These are phyloP conservation scores for Alnus glutinosa DNA, from an alignment of 306 rosid genomes.

Conservation along the genomic window DNA sequence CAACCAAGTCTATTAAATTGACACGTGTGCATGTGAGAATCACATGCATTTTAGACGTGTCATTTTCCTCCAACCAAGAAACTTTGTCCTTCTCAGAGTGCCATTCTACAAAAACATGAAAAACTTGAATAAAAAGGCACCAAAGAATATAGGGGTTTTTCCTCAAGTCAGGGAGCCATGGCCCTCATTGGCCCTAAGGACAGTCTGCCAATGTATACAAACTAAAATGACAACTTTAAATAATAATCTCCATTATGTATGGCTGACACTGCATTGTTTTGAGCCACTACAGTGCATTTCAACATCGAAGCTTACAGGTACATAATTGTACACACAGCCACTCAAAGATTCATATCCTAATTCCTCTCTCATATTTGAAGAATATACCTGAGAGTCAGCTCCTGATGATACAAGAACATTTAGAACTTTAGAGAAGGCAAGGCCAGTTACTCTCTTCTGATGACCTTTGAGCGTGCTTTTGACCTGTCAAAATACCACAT, in stretches of 20 bases:
- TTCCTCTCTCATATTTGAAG: conserved; percentile 15
- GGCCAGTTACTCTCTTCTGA: conserved; percentile 96
- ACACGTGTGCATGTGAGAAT: too few relatives aligned
- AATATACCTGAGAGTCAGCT: conserved; percentile 91
- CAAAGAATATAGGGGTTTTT: too few relatives aligned
- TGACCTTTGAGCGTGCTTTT: conserved; percentile 91
- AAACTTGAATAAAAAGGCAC: background rate
- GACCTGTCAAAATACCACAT: conserved; percentile 46
- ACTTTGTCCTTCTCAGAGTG: too few relatives aligned
- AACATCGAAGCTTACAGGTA: background rate
- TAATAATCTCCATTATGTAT: background rate
- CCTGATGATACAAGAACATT: conserved; percentile 98
- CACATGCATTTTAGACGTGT: too few relatives aligned
- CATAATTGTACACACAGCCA: conserved; percentile 1
- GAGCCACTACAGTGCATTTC: background rate
- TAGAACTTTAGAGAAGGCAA: conserved; percentile 79
- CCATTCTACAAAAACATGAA: too few relatives aligned
- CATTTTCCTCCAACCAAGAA: too few relatives aligned
- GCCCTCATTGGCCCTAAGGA: background rate
- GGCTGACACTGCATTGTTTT: too few relatives aligned
- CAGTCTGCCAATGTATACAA: background rate
- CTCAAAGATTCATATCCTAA: background rate
- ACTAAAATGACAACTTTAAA: background rate
- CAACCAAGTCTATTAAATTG: too few relatives aligned
- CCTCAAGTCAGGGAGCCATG: too few relatives aligned